Evolutionary conservation across 2,329 filamentous ascomycete genomes (phyloP).

Genomic region (Xylaria polymorpha): DNA sequence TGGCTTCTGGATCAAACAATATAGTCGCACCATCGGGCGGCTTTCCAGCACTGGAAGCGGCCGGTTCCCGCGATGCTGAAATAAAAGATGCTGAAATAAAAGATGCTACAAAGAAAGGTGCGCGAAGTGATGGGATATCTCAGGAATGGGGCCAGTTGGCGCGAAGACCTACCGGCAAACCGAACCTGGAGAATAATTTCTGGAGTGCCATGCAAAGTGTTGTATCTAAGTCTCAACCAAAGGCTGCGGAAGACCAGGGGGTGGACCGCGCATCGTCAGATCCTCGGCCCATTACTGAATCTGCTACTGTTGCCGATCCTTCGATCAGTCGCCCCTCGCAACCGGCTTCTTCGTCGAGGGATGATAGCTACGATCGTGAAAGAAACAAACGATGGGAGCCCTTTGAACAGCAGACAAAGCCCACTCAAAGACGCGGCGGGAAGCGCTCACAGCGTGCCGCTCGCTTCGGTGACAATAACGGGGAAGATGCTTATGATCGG

Average conservation of each 20-base stretch:
- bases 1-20: not conserved
- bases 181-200: not conserved
- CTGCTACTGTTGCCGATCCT: not conserved
- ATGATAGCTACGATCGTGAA: constrained; percentile 15
- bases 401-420: constrained; percentile 25
- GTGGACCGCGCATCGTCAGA: not conserved
- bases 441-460: constrained; percentile 36
- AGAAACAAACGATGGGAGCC: constrained; percentile 21
- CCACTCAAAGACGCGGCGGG: constrained; percentile 24
- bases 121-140: not conserved
- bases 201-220: not conserved
- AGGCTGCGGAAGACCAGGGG: not conserved
- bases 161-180: constrained; percentile 14
- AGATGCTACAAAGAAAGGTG: not conserved
- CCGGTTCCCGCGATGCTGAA: constrained; percentile 7
- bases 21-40: not conserved
- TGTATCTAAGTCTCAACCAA: not conserved
- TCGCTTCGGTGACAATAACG: constrained; percentile 40
- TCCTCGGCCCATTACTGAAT: not conserved
- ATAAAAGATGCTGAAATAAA: not conserved
- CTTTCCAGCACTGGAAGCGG: constrained; percentile 15
- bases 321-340: not conserved
- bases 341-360: not conserved
- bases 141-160: constrained; percentile 36
- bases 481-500: constrained; percentile 51